Percentiles rank a stretch among this genome's conserved stretches.
Conservation (phyloP, 495 filamentous ascomycete genomes). For the Apiosordaria backusii region DNA sequence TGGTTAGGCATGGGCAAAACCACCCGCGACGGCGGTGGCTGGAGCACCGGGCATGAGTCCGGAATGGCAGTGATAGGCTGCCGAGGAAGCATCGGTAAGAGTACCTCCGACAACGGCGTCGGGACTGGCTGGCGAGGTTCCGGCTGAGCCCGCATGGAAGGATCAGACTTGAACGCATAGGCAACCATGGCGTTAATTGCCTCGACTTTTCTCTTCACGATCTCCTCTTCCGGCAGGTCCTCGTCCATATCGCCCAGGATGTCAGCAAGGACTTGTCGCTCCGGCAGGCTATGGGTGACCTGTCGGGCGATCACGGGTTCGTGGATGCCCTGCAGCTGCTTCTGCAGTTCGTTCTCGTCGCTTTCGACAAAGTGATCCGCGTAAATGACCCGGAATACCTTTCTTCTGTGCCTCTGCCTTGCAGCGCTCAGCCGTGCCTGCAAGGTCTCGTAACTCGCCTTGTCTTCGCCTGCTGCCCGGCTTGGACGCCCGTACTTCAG, state of each 20-base stretch:
- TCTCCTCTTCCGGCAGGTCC: conserved; percentile 11
- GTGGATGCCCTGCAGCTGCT: conserved; percentile 14
- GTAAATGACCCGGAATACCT: conserved; percentile 12
- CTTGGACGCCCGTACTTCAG: conserved; percentile 11
- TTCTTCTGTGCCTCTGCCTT: conserved; percentile 16
- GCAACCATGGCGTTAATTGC: conserved; percentile 18
- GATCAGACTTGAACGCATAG: conserved; percentile 13
- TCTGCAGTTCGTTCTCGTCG: conserved; percentile 19
- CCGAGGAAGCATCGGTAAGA: conserved; percentile 6
- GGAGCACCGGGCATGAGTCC: background rate
- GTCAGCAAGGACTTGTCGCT: conserved; percentile 4
- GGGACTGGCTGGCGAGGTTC: conserved; percentile 9
- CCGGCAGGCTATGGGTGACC: conserved; percentile 11
- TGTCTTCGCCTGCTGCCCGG: conserved; percentile 7
- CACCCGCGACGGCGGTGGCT: background rate
- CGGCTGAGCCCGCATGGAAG: conserved; percentile 7
- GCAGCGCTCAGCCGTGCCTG: conserved; percentile 14
- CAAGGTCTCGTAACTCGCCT: conserved; percentile 8
- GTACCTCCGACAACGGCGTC: conserved; percentile 4
- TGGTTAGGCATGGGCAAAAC: too few species aligned
- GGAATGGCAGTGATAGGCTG: conserved; percentile 1
- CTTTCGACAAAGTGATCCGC: conserved; percentile 11
- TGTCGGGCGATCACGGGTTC: conserved; percentile 6
- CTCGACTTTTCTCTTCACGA: conserved; percentile 11
- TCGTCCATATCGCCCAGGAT: conserved; percentile 8